Base-by-base conservation (phyloP, 352 stramenopile species). In the Phytophthora nicotianae region DNA sequence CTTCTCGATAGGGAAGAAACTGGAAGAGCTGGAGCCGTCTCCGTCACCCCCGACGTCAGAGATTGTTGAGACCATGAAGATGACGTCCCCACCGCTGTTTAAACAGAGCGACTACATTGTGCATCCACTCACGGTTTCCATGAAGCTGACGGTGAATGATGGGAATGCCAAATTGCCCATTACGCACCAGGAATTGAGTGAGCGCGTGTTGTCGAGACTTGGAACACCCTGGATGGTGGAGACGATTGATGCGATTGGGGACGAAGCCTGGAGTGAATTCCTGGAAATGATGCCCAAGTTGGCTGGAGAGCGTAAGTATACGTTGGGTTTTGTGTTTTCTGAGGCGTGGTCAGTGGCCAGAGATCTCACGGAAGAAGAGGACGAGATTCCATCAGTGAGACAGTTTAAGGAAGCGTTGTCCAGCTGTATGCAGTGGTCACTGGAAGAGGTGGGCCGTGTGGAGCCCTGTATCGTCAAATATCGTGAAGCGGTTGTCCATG, bases 111-210 rank as follows among this genome's bases (percentile, higher is more conserved):
- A 91, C 50, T 95, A 91, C 51, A 62, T 95, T 4, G 77, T 95
- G 21, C 65, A 90, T 37, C 86, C 86, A 16, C 56, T 95, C 3
- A 92, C 81, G 9, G 58, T 93, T 7, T 89, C 82, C 2, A 88
- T 95, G 70, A 89, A 86, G 54, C 68, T 95, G 6, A 92, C 85
- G 1, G 72, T 95, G 27, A 95, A 95, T 38, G 86, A 95, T 54
- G 84, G 86, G 1, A 72, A 89, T 33, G 83, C 80, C 19, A 92
- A 90, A 59, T 51, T 95, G 19, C 84, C 86, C 11, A 81, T 93
- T 43, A 87, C 86, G n/a, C 84, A 93, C 27, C 72, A 88, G 4
- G 84, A 92, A 45, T 55, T 95, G 21, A 91, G 82, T 45, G 62
- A 80, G 5, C 82, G 84, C 16, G 84, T 95, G 4, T 70, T 93